Conservation (phyloP, 371 early-diverging fungal genomes). For the Mucor circinelloides region DNA sequence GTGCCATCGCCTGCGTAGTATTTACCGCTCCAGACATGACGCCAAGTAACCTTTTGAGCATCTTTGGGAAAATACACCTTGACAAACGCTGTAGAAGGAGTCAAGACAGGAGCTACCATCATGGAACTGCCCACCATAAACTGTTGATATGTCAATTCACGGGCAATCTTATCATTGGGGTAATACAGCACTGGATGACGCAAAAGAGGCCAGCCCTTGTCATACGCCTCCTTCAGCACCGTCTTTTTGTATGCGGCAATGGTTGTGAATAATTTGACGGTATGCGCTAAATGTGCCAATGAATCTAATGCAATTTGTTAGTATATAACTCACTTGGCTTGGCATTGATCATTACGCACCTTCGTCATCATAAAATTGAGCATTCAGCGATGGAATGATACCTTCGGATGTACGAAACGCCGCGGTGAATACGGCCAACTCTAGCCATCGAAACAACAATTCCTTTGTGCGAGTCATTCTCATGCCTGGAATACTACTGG, state of each 20-base stretch:
- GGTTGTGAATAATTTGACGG: conserved; percentile 35
- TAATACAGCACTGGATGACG: conserved; percentile 56
- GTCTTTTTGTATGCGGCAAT: conserved; percentile 41
- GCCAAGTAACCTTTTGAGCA: conserved; percentile 33
- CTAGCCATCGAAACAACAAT: conserved; percentile 56
- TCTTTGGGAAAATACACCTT: conserved; percentile 52
- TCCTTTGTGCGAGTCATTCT: conserved; percentile 42
- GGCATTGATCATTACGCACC: conserved; percentile 25
- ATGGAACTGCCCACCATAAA: conserved; percentile 38
- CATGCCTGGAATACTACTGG: conserved; percentile 34
- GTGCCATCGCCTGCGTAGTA: conserved; percentile 42
- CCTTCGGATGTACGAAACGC: conserved; percentile 57
- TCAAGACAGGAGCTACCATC: conserved; percentile 40
- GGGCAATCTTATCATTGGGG: conserved; percentile 40
- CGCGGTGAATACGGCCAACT: conserved; percentile 49
- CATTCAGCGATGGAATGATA: conserved; percentile 46
- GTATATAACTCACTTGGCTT: neutral
- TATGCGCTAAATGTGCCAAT: conserved; percentile 39
- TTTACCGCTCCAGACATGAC: conserved; percentile 51
- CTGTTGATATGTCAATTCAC: conserved; percentile 38
- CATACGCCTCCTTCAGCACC: conserved; percentile 48
- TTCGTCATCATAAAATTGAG: conserved; percentile 55
- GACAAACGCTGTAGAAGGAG: conserved; percentile 41
- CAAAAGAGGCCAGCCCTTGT: conserved; percentile 54
- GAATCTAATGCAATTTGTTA: conserved; percentile 25